phyloP scores from a whole-genome alignment of 257 asterid species.

The Misopates orontium region DNA sequence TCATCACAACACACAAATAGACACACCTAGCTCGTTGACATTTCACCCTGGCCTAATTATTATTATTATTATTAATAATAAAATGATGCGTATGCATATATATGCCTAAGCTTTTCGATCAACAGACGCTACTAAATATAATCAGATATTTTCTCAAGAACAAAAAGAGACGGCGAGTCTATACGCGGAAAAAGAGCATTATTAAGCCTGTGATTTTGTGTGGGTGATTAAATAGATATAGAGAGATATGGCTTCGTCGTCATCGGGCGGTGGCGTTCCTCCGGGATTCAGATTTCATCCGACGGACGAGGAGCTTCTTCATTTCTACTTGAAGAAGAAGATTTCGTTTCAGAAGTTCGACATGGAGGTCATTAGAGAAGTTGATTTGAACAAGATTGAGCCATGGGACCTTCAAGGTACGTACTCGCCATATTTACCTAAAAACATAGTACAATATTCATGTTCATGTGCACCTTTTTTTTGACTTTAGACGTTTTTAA shows the following conservation, averaged over 20 bases:
- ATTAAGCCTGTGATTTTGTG: not conserved
- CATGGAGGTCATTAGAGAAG: slow-evolving; percentile 87
- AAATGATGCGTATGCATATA: not conserved
- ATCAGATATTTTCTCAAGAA: not conserved
- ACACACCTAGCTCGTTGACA: slow-evolving; percentile 30
- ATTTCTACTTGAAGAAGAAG: slow-evolving; percentile 85
- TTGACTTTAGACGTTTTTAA: no score
- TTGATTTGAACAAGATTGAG: slow-evolving; percentile 83
- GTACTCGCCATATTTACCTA: no score
- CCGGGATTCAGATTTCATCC: slow-evolving; percentile 96
- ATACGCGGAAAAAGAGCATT: not conserved
- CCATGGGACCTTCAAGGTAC: slow-evolving; percentile 97
- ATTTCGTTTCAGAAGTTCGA: slow-evolving; percentile 80
- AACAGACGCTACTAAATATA: not conserved
- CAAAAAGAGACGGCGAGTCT: no score
- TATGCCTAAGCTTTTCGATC: not conserved
- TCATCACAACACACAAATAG: slow-evolving; percentile 27
- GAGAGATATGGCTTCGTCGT: slow-evolving; percentile 58
- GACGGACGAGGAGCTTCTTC: slow-evolving; percentile 92
- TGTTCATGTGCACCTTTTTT: no score
- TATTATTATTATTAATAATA: slow-evolving; percentile 1
- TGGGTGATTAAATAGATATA: not conserved
- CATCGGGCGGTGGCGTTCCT: slow-evolving; percentile 77
- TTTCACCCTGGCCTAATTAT: slow-evolving; percentile 14
- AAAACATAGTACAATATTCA: no score